Base-by-base conservation (phyloP, 2,329 filamentous ascomycete genomes). In the Cladophialophora immunda region DNA sequence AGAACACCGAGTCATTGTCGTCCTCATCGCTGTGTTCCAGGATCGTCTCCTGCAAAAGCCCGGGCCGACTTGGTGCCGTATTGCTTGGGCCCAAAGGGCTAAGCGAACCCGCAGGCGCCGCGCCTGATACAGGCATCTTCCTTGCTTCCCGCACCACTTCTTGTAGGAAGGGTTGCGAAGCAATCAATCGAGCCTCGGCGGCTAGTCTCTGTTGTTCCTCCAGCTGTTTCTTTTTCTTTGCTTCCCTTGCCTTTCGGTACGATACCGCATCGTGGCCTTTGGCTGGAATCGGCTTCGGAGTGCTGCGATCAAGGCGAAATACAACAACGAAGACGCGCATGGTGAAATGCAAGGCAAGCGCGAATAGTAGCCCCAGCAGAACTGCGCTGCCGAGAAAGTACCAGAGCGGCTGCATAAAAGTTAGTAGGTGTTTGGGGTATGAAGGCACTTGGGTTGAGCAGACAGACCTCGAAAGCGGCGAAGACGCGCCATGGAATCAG, bases 301-400 rank as follows among this genome's bases (percentile, higher is more conserved):
- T 6, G 58, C 52, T 66, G 62, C 17, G 57, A 62, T 74, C 69
- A 19, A 74, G 69, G 50, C 58, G 57, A 38, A 85, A 74, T 1
- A 83, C 71, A 1, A 86, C 81, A 4, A 85, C 82, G 60, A 91
- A 76, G 65, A 85, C 74, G 64, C 80, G 81, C 65, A 88, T 89
- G 19, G 83, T 81, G 61, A 87, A 78, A 73, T 87, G 84, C 52
- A 93, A 77, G 19, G 86, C 70, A 58, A 88, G 77, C 59, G 91
- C 92, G 30, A 88, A 81, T 11, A 87, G 58, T 60, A 89, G 79
- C n/a, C 92, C 92, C 60, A 92, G 82, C 19, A 91, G 77, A 34
- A 86, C 84, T 7, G 91, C 92, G 27, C 88, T 84, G 57, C 88
- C 88, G 55, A 93, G 82, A 73, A 84, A 90, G 73, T 85, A 84